These are phyloP conservation scores for Tuctoria greenei DNA, from an alignment of 176 grass and related monocot genomes.

Conservation along the genomic window DNA sequence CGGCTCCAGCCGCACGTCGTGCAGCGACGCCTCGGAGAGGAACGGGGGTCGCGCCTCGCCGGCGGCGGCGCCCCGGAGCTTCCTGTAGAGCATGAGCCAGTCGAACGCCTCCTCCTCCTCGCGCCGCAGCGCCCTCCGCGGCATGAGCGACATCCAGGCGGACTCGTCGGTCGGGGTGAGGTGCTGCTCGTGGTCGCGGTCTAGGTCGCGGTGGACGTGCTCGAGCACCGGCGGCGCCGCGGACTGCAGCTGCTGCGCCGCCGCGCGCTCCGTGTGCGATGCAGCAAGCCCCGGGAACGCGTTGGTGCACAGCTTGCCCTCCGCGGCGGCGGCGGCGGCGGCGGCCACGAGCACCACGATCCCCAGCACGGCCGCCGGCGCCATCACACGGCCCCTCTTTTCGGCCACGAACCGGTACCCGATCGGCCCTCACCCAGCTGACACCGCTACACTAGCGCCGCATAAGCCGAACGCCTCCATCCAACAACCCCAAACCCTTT, in stretches of 20 bases:
- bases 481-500: not conserved
- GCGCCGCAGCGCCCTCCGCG: constrained; percentile 35
- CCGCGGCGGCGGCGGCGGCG: not conserved
- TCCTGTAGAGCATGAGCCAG: constrained; percentile 75
- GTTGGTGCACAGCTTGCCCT: constrained; percentile 63
- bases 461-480: constrained; percentile 13
- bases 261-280: constrained; percentile 58
- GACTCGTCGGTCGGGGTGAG: constrained; percentile 63
- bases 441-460: not conserved
- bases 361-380: constrained; percentile 5
- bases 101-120: constrained; percentile 62
- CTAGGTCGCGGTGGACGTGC: constrained; percentile 10
- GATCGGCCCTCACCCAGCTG: not conserved
- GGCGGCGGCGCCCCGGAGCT: constrained; percentile 20
- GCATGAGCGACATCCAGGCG: constrained; percentile 68
- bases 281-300: constrained; percentile 33
- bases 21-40: constrained; percentile 61
- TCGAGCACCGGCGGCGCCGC: not conserved
- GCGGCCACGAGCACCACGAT: not conserved
- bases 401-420: not conserved
- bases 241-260: constrained; percentile 23
- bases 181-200: constrained; percentile 35
- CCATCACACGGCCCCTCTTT: constrained; percentile 19
- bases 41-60: constrained; percentile 31
- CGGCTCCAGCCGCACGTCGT: constrained; percentile 61